phyloP scores from a whole-genome alignment of 257 asterid species.

The Plantago elongata region DNA sequence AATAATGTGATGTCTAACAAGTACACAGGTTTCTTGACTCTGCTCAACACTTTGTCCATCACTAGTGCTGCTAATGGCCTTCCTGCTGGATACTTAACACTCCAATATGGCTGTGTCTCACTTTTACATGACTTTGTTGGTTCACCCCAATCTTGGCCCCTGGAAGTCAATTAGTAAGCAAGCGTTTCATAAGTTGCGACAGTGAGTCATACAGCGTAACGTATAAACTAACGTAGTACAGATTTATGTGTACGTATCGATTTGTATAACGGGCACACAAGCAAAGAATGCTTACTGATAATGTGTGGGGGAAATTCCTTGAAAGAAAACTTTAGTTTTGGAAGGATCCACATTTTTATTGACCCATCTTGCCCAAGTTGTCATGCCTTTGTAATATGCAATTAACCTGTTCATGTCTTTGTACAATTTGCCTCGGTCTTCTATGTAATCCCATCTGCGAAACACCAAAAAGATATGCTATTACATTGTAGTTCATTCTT shows the following conservation, averaged over 20 bases:
- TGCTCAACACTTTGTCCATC: conserved; percentile 65
- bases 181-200: background rate
- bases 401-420: conserved; percentile 84
- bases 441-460: conserved; percentile 73
- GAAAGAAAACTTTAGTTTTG: conserved; percentile 75
- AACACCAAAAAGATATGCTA: too few species aligned
- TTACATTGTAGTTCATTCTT: too few species aligned
- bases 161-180: conserved; percentile 7
- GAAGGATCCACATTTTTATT: conserved; percentile 57
- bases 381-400: conserved; percentile 79
- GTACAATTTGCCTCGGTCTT: conserved; percentile 53
- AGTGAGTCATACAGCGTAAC: too few species aligned
- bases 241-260: too few species aligned
- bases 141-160: conserved; percentile 76
- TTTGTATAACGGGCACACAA: too few species aligned
- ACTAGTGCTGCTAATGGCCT: conserved; percentile 45
- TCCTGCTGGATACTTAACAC: conserved; percentile 53
- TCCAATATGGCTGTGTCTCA: conserved; percentile 53
- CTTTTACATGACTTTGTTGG: conserved; percentile 60
- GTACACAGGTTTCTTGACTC: conserved; percentile 70
- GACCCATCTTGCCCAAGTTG: conserved; percentile 95
- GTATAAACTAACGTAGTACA: too few species aligned
- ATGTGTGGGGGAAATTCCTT: conserved; percentile 86
- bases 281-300: conserved; percentile 44
- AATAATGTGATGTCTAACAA: conserved; percentile 68